Percentiles rank a stretch among this genome's conserved stretches.
These are phyloP conservation scores for Podaxis sp. DNA, from an alignment of 768 basidiomycete genomes.

Conservation along the genomic window DNA sequence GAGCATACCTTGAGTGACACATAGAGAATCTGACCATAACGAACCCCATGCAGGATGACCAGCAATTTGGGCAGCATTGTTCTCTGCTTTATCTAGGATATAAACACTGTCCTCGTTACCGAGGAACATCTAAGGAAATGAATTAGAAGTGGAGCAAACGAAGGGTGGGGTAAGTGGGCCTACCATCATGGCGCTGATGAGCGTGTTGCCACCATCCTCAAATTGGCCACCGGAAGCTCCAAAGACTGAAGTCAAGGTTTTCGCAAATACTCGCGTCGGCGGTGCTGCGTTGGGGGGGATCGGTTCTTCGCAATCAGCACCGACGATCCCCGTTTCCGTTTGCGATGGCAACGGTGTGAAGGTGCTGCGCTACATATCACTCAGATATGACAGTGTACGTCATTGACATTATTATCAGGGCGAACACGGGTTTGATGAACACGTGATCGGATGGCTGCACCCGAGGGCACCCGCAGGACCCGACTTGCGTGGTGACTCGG, in stretches of 20 bases:
- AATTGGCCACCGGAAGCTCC: conserved; percentile 40
- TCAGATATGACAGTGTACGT: neutral
- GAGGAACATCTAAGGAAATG: conserved; percentile 39
- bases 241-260: no score
- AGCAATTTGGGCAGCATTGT: conserved; percentile 59
- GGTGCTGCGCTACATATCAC: no score
- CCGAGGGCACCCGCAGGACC: neutral
- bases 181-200: conserved; percentile 74
- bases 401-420: neutral
- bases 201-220: conserved; percentile 61
- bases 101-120: conserved; percentile 44
- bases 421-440: neutral
- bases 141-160: neutral
- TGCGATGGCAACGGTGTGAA: no score
- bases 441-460: neutral
- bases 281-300: neutral
- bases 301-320: neutral
- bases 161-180: conserved; percentile 10
- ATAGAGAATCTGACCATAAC: conserved; percentile 41
- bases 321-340: no score
- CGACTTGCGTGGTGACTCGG: conserved; percentile 11
- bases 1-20: neutral
- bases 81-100: conserved; percentile 78
- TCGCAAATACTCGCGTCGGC: neutral
- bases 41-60: conserved; percentile 67